phyloP scores from a whole-genome alignment of 2,329 filamentous ascomycete species.

The Coniochaeta prunicola region DNA sequence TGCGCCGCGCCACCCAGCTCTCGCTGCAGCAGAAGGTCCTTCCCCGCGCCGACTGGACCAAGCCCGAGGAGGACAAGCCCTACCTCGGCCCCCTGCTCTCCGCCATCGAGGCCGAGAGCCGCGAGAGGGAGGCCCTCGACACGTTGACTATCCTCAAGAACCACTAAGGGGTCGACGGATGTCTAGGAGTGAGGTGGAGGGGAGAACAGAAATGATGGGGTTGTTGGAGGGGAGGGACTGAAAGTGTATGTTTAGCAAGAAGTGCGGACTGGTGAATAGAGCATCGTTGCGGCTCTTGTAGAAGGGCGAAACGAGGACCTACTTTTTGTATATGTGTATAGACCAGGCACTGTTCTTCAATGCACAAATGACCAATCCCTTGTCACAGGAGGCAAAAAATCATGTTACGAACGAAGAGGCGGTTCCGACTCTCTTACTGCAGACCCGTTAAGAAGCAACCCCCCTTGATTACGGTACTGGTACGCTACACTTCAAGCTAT shows the following conservation, averaged over 20 bases:
- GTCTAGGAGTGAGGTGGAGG: neutral
- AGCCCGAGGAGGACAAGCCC: constrained; percentile 46
- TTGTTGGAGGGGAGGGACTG: neutral
- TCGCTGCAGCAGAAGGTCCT: constrained; percentile 58
- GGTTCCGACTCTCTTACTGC: neutral
- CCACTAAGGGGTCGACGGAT: constrained; percentile 23
- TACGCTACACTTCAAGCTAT: neutral
- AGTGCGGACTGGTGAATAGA: neutral
- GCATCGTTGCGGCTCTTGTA: neutral
- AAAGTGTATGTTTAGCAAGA: neutral
- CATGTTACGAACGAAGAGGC: neutral
- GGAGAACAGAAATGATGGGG: neutral
- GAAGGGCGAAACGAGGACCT: neutral
- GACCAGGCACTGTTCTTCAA: neutral
- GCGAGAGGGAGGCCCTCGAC: constrained; percentile 46
- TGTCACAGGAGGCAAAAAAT: neutral
- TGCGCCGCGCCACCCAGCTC: constrained; percentile 87
- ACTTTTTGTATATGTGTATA: constrained; percentile 2
- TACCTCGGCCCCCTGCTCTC: constrained; percentile 48
- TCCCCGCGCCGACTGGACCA: constrained; percentile 55
- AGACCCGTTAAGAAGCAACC: neutral
- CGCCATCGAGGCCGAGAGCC: constrained; percentile 37
- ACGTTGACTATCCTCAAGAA: constrained; percentile 42
- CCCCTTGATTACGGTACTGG: neutral
- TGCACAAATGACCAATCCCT: neutral